Evolutionary conservation across 129 eudicot species (phyloP).

Genomic region (Cynara cardunculus): DNA sequence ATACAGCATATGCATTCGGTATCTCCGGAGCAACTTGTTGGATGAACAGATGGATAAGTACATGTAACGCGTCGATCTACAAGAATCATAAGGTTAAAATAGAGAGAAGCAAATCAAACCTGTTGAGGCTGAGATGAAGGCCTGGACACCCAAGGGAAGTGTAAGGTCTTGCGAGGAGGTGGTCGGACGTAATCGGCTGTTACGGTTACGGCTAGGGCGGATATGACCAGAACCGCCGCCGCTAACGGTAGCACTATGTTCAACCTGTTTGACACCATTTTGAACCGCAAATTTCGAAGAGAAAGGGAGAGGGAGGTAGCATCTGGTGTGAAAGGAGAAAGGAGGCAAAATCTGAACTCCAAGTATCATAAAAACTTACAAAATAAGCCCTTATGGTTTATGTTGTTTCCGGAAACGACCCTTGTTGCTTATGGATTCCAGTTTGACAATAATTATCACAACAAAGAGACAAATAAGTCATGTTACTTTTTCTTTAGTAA

Average conservation of each 20-base stretch:
- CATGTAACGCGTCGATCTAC: neutral
- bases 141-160: slow-evolving; percentile 49
- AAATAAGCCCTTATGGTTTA: neutral
- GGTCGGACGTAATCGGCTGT: slow-evolving; percentile 59
- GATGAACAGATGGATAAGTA: neutral
- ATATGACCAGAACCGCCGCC: slow-evolving; percentile 13
- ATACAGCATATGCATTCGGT: neutral
- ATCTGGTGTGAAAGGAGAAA: slow-evolving; percentile 5
- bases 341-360: slow-evolving; percentile 6
- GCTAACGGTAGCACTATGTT: slow-evolving; percentile 14
- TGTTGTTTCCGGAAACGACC: neutral
- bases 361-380: neutral
- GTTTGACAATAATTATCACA: slow-evolving; percentile 10
- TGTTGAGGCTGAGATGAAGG: slow-evolving; percentile 62
- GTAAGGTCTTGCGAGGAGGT: slow-evolving; percentile 59
- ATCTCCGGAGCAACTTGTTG: neutral
- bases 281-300: neutral
- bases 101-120: slow-evolving; percentile 31
- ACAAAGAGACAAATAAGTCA: slow-evolving; percentile 18
- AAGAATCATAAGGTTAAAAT: neutral
- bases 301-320: slow-evolving; percentile 2
- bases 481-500: neutral
- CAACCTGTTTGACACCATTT: slow-evolving; percentile 37
- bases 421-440: neutral
- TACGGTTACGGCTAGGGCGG: slow-evolving; percentile 16